Evolutionary conservation across 2,329 filamentous ascomycete species (phyloP), one percentile per base, ranked within the genome.

Genomic region (Aspergillus pseudonomiae): DNA sequence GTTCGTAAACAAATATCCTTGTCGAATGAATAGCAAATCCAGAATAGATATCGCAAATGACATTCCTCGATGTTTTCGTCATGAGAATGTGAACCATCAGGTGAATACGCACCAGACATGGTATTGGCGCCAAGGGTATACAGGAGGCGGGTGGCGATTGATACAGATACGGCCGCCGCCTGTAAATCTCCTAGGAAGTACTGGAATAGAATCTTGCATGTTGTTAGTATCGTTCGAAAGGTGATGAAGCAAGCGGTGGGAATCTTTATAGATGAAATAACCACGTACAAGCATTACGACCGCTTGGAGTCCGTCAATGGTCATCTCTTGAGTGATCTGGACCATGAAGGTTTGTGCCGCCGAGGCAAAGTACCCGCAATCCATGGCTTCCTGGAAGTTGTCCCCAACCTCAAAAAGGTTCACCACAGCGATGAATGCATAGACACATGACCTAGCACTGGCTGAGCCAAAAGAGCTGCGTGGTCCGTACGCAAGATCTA

Each of bases 21-120:
- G 53, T 68, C 67, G n/a, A 68, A 62, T 2, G 66, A 63, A 32
- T 67, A 69, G 39, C 61, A 67, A 1, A 67, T 39, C 67, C 67
- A 69, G 46, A 69, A 69, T 5, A 69, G 63, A 59, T 64, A 62
- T 1, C 67, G 62, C 30, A 66, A 21, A 6, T 66, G 64, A n/a
- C 36, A 66, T n/a, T 55, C 30, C 7, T 24, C 6, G 7, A 14
- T 28, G 16, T 43, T 50, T n/a, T 59, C 50, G 43, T 48, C 19
- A 14, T 57, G 32, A 2, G 9, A 3, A 1, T 11, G 32, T 0
- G 54, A 43, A 14, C 14, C 19, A 12, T 7, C 12, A 4, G 10
- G 6, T 12, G 30, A 10, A 24, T 10, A 3, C 4, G 14, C 24
- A n/a, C 19, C 21, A 3, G 53, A 16, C 1, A 39, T 14, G 19